Base-by-base conservation (phyloP, 129 eudicot species). In the Dittrichia graveolens region DNA sequence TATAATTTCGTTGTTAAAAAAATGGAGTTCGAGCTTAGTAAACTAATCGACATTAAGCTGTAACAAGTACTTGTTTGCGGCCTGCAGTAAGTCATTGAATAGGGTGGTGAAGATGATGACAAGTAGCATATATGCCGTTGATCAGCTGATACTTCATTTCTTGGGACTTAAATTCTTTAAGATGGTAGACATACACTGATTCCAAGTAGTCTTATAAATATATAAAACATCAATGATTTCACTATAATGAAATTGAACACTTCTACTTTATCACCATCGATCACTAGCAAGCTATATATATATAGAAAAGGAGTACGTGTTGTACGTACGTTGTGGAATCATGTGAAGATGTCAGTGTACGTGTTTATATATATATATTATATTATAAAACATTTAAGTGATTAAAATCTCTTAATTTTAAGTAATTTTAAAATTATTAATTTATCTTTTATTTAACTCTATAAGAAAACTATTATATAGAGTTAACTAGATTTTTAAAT, bases 301-400 rank as follows among this genome's bases (percentile, higher is more conserved):
- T 4, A 6, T 10, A 38, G 47, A 61, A 61, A 37, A 41, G 47
- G 7, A 38, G 13, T n/a, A n/a, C n/a, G n/a, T 10, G 4, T n/a
- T 40, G 5, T n/a, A n/a, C n/a, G n/a, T n/a, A n/a, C n/a, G n/a
- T 61, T 61, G 67, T 61, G 67, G 31, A 61, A 39, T 61, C 48
- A 61, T 61, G 67, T 61, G 49, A 61, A 61, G 67, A 61, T 40
- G 47, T 61, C 48, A 61, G 67, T n/a, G 48, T 39, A 19, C 38
- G 10, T 53, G 59, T 52, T 15, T 5, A 10, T 45, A 8, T 9
- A n/a, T n/a, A n/a, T n/a, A n/a, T n/a, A n/a, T n/a, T n/a, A n/a
- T n/a, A n/a, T n/a, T n/a, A n/a, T n/a, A n/a, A n/a, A n/a, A n/a
- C n/a, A n/a, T n/a, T n/a, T n/a, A n/a, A n/a, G n/a, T n/a, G n/a